A percentile compares a stretch with the other conserved stretches of the same genome.
Conservation (phyloP, 1,284 basidiomycete genomes). For the Afroboletus lepidellus region DNA sequence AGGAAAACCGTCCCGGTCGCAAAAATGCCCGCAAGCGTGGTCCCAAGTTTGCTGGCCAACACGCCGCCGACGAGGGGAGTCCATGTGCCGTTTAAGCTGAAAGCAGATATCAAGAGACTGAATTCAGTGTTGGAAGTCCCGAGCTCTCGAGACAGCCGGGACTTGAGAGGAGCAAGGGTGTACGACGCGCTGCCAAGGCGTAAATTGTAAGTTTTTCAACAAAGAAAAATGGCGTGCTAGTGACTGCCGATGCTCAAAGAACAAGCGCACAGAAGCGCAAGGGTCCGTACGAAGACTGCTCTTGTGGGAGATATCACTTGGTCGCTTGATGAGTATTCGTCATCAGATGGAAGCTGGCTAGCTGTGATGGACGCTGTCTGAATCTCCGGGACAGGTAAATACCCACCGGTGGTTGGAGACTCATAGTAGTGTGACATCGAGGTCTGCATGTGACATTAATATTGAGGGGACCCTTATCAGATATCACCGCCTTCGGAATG, state of each 20-base stretch:
- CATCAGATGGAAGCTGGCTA: not conserved
- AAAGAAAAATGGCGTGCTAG: constrained; percentile 49
- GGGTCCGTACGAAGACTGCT: constrained; percentile 49
- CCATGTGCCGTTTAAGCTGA: constrained; percentile 78
- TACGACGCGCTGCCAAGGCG: constrained; percentile 55
- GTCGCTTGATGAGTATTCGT: not conserved
- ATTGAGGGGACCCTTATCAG: constrained; percentile 21
- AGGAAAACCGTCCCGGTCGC: constrained; percentile 69
- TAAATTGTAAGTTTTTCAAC: not conserved
- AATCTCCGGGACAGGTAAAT: not conserved
- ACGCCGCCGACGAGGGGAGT: constrained; percentile 73
- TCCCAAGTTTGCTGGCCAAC: constrained; percentile 66
- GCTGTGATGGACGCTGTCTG: not conserved
- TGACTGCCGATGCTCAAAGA: constrained; percentile 73
- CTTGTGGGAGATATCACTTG: constrained; percentile 27
- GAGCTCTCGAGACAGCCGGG: constrained; percentile 66
- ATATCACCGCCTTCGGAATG: constrained; percentile 15
- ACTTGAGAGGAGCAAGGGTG: constrained; percentile 74
- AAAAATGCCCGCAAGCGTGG: constrained; percentile 65
- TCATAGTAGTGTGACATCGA: constrained; percentile 2
- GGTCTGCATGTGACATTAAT: not conserved
- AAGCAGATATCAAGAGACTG: constrained; percentile 71
- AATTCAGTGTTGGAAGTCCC: constrained; percentile 77
- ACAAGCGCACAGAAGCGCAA: constrained; percentile 74
- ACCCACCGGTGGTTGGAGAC: not conserved